A percentile compares a stretch with the other conserved stretches of the same genome.
Evolutionary conservation across 2,329 filamentous ascomycete genomes (phyloP).

Genomic region (Geosmithia morbida): DNA sequence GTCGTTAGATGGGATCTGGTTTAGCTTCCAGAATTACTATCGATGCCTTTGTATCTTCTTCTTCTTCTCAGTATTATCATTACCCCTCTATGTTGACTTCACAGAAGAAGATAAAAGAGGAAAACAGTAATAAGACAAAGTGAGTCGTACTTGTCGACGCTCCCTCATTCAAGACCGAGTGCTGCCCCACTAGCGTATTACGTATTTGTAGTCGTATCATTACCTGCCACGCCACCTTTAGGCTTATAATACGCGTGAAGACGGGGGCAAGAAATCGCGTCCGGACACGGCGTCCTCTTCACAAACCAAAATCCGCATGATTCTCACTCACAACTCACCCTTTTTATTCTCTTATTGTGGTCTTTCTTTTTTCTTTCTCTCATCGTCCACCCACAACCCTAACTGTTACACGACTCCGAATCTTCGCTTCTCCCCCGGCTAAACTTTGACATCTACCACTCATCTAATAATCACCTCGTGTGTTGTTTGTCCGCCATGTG

Average conservation of each 20-base stretch:
- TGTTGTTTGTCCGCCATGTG: neutral
- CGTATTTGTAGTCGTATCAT: neutral
- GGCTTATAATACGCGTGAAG: neutral
- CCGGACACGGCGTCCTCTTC: neutral
- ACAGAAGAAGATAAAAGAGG: no score
- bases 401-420: neutral
- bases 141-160: no score
- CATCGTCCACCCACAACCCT: neutral
- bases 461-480: no score
- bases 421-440: neutral
- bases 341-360: neutral
- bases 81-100: no score
- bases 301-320: neutral
- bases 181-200: neutral
- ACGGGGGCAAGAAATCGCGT: neutral
- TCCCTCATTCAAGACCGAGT: neutral
- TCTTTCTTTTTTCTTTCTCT: neutral
- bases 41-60: no score
- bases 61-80: no score
- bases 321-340: neutral
- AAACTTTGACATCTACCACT: no score
- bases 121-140: no score
- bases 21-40: neutral
- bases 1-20: conserved; percentile 36
- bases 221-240: neutral